These are phyloP conservation scores for Podila verticillata DNA, from an alignment of 192 early-diverging fungal species.

Conservation along the genomic window DNA sequence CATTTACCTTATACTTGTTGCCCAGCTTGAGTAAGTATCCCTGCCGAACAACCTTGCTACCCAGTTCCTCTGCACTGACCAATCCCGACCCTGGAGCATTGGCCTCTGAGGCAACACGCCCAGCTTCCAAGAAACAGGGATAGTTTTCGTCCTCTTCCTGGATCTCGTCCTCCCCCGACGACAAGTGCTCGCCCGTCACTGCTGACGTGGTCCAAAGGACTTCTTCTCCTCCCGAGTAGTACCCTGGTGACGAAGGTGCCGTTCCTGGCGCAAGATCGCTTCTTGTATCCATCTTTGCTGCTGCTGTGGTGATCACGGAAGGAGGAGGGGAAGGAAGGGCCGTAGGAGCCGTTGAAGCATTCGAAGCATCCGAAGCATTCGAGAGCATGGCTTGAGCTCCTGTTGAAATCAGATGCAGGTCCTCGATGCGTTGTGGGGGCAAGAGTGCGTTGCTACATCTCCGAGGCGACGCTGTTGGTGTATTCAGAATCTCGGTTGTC, in stretches of 20 bases:
- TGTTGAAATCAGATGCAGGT: too few relatives aligned
- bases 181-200: constrained; percentile 5
- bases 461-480: neutral
- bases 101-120: constrained; percentile 38
- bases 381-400: too few relatives aligned
- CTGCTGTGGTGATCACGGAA: neutral
- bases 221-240: constrained; percentile 30
- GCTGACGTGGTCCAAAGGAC: constrained; percentile 9
- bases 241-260: constrained; percentile 5
- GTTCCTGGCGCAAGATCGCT: neutral
- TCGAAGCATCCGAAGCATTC: too few relatives aligned
- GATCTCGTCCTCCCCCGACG: constrained; percentile 40
- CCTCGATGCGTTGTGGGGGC: neutral
- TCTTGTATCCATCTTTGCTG: neutral
- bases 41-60: constrained; percentile 59
- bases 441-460: neutral
- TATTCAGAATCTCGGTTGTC: neutral
- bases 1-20: constrained; percentile 57
- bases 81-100: constrained; percentile 43
- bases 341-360: neutral
- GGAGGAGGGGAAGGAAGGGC: neutral
- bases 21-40: constrained; percentile 65
- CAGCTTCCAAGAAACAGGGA: constrained; percentile 31
- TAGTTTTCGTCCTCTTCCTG: constrained; percentile 17
- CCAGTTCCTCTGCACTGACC: constrained; percentile 52